Conservation (phyloP, 2,329 filamentous ascomycete genomes). For the Lachnellula cervina region DNA sequence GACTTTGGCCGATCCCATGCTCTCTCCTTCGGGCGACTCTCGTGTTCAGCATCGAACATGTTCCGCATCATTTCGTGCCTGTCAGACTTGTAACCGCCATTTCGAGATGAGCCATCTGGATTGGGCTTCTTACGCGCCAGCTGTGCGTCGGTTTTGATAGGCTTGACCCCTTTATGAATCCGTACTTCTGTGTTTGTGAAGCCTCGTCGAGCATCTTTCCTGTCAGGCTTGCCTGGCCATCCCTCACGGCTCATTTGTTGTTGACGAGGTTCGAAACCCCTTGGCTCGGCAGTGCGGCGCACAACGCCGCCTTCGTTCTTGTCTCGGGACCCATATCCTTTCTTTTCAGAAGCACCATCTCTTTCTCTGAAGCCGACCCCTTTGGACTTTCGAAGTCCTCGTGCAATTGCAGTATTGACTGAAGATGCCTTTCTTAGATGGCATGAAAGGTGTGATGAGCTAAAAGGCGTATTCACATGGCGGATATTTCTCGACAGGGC, state of each 20-base stretch:
- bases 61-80: not conserved
- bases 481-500: constrained; percentile 12
- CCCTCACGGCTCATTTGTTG: not conserved
- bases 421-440: constrained; percentile 43
- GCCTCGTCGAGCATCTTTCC: not conserved
- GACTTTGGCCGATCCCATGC: not conserved
- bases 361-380: constrained; percentile 28
- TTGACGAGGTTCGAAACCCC: not conserved
- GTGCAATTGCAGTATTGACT: constrained; percentile 64
- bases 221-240: not conserved
- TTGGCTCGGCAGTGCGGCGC: not conserved
- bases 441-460: constrained; percentile 10
- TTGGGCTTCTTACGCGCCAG: constrained; percentile 9
- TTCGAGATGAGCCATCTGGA: constrained; percentile 2
- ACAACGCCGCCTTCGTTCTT: constrained; percentile 15
- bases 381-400: constrained; percentile 54
- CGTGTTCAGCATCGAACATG: not conserved
- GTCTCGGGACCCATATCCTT: constrained; percentile 6
- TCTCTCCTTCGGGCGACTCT: not conserved
- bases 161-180: constrained; percentile 5
- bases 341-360: constrained; percentile 2
- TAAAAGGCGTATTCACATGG: constrained; percentile 5
- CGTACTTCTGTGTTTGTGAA: not conserved
- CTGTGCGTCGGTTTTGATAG: constrained; percentile 4
- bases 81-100: not conserved